Evolutionary conservation across 345 rosid genomes (phyloP).

Genomic region (Salix koriyanagi): DNA sequence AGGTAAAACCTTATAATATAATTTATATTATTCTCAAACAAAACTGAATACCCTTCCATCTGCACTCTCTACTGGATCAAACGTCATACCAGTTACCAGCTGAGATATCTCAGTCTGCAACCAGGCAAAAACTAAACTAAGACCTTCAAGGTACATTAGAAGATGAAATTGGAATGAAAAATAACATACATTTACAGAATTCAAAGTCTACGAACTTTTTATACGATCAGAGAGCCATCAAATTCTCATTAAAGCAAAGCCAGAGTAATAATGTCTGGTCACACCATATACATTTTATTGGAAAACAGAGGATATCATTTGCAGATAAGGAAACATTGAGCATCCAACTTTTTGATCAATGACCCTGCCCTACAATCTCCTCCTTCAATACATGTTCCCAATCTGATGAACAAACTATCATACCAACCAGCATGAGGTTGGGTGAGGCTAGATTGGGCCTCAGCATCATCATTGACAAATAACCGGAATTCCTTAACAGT

Average conservation of each 20-base stretch:
- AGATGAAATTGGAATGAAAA: background rate
- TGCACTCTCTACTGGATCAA: background rate
- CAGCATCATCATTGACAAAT: conserved; percentile 17
- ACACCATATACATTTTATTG: background rate
- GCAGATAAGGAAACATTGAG: background rate
- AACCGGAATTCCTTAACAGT: conserved; percentile 20
- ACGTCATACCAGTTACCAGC: background rate
- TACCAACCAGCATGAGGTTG: conserved; percentile 24
- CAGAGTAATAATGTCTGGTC: background rate
- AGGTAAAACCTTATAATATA: accelerated
- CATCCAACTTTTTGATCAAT: conserved; percentile 14
- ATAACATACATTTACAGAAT: background rate
- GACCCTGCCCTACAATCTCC: conserved; percentile 33
- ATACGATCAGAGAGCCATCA: background rate
- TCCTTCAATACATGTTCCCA: conserved; percentile 77
- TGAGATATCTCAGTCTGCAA: background rate
- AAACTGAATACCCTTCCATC: background rate
- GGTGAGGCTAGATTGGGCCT: background rate
- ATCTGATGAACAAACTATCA: conserved; percentile 51
- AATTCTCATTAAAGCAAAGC: background rate
- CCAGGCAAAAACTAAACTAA: background rate
- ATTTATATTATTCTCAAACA: too few species aligned
- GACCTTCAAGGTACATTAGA: background rate
- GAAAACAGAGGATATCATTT: background rate
- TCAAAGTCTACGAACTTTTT: background rate